Base-by-base conservation (phyloP, 2,329 filamentous ascomycete genomes). In the Elsinoe arachidis region DNA sequence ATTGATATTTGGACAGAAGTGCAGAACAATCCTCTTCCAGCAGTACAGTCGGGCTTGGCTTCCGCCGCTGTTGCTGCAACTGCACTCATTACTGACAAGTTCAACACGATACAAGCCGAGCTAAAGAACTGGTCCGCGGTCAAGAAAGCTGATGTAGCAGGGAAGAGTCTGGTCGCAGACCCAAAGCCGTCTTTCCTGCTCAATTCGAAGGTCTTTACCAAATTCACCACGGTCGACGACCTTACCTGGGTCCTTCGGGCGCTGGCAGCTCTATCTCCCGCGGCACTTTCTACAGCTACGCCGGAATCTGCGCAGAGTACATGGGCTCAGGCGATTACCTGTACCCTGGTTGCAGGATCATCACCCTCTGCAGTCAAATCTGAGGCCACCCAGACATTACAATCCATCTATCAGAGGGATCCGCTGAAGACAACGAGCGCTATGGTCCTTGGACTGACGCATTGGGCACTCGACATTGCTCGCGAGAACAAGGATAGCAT, bases 291-390 rank as follows among this genome's bases (percentile, higher is more conserved):
- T 12, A 14, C 11, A 58, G 14, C 61, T 65, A 11, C 56, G 55
- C 33, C 49, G 5, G 12, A 23, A 14, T 26, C 34, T 2, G 49
- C 21, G n/a, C 78, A 79, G 60, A 72, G 81, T 55, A 82, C 85
- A 14, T 99, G 92, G 93, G 85, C 88, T 12, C 88, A 95, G 65
- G 85, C 87, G 1, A 81, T 92, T 59, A 84, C 96, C n/a, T 95
- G 87, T 68, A 74, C 88, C 14, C 80, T 92, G 46, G 84, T 84
- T 46, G 83, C 85, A 1, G 73, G 81, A 12, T 75, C 70, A 11
- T 75, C 88, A 17, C 77, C 85, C 11, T 77, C 84, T 2, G 76
- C 76, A 37, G 74, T 87, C 49, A 84, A 87, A 58, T 83, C 84
- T 61, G 79, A 84, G 63, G 82, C 85, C 3, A 78, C 78, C 17